phyloP scores from a whole-genome alignment of 176 grass and related monocot species.

The Oryza glumipatula region DNA sequence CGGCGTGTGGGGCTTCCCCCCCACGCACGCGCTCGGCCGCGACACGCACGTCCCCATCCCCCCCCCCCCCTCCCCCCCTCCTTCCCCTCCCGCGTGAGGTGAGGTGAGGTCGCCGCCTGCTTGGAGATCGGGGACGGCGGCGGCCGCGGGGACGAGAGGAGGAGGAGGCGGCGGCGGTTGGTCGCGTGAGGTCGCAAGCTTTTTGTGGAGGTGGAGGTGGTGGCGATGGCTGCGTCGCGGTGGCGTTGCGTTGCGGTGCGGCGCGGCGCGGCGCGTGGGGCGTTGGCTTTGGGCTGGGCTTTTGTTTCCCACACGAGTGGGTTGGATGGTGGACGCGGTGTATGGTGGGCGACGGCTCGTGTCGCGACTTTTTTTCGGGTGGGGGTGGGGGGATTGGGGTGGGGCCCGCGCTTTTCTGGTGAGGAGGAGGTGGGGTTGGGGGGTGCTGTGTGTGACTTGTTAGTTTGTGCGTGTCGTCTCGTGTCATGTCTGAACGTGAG shows the following conservation, averaged over 20 bases:
- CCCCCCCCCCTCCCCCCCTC: background rate
- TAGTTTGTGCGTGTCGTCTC: background rate
- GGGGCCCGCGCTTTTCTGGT: slow-evolving; percentile 17
- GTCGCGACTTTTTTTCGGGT: background rate
- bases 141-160: slow-evolving; percentile 2
- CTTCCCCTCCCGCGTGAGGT: too few species aligned
- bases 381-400: background rate
- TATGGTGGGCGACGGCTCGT: slow-evolving; percentile 27
- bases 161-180: background rate
- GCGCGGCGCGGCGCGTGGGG: slow-evolving; percentile 31
- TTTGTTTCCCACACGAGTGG: slow-evolving; percentile 35
- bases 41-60: slow-evolving; percentile 69
- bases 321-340: slow-evolving; percentile 41
- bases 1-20: slow-evolving; percentile 61
- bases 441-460: background rate
- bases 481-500: background rate
- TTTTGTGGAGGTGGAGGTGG: slow-evolving; percentile 30
- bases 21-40: slow-evolving; percentile 62
- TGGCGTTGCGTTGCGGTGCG: slow-evolving; percentile 18
- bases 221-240: background rate
- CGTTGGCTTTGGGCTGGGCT: background rate
- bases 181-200: slow-evolving; percentile 31
- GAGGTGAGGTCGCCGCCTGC: slow-evolving; percentile 26
- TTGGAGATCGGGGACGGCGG: background rate
- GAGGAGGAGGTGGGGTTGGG: background rate